These are phyloP conservation scores for Ogataea degrootiae DNA, from an alignment of 805 yeast species.

Conservation along the genomic window DNA sequence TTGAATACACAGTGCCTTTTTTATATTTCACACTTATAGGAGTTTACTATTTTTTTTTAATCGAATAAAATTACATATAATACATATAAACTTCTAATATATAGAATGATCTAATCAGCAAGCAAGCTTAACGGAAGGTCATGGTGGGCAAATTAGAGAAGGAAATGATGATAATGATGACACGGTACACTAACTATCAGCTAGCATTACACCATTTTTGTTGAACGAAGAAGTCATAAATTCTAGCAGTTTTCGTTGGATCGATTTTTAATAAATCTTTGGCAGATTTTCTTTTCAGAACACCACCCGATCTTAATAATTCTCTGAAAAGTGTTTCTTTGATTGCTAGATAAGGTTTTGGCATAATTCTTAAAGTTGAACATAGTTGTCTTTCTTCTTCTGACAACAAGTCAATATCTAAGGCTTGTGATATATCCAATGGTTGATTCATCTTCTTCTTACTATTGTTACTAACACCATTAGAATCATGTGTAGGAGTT, in stretches of 20 bases:
- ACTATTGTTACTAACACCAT: conserved; percentile 19
- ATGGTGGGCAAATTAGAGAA: no score
- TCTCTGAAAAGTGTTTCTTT: conserved; percentile 88
- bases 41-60: no score
- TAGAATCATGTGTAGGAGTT: conserved; percentile 20
- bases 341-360: conserved; percentile 91
- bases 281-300: conserved; percentile 77
- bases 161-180: no score
- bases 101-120: no score
- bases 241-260: conserved; percentile 76
- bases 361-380: conserved; percentile 74
- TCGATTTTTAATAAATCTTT: conserved; percentile 81
- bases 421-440: conserved; percentile 67
- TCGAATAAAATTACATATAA: no score
- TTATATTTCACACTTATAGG: no score
- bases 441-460: conserved; percentile 43
- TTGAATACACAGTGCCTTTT: no score
- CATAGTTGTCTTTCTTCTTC: conserved; percentile 88
- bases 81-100: no score
- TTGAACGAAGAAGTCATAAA: conserved; percentile 87
- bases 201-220: conserved; percentile 74
- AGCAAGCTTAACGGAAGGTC: no score
- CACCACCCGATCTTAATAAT: conserved; percentile 79
- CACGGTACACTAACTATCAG: background rate
- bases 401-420: conserved; percentile 78